Base-by-base conservation (phyloP, 1,284 basidiomycete genomes). In the Pyrrhoderma noxium region DNA sequence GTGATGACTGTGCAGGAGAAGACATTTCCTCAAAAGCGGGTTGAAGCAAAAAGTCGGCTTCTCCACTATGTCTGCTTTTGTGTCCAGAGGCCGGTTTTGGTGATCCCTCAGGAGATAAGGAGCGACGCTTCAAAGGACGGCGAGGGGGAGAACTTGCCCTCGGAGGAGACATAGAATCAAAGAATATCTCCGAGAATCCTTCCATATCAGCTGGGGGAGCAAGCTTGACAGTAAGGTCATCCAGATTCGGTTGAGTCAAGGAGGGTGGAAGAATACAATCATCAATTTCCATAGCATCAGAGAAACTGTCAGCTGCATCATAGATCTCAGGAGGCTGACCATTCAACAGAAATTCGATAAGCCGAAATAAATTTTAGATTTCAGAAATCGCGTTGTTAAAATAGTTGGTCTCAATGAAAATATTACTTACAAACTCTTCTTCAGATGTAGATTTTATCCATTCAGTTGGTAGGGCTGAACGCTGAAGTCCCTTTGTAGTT, bases 111-210 rank as follows among this genome's bases (percentile, higher is more conserved):
- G 85, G 85, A 2, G 85, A 88, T 23, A 76, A 62, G 3, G 85
- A 87, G 35, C 83, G 80, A 22, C 81, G 79, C 66, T 85, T 85
- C 70, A 77, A 82, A 38, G 69, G 67, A 51, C 73, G 69, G 46
- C 69, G 72, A 51, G 66, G 66, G 35, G 61, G 65, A 22, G 73
- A 71, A 14, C 62, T 74, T 70, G 54, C 67, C 27, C 27, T 31
- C 45, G 67, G 65, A 14, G 77, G 75, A 27, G 82, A 79, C 62
- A 73, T 67, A 1, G 70, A 69, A 34, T 76, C 75, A 58, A 77
- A 81, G 64, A 88, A 87, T 21, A 85, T 68, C 47, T 70, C 71
- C 39, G 77, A 73, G 60, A 87, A 80, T 13, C 61, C 67, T 7
- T 72, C 74, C 31, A 72, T 64, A 0, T 74, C 74, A 0, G 79